Base-by-base conservation (phyloP, 2,329 filamentous ascomycete species). In the Phialophora expanda region DNA sequence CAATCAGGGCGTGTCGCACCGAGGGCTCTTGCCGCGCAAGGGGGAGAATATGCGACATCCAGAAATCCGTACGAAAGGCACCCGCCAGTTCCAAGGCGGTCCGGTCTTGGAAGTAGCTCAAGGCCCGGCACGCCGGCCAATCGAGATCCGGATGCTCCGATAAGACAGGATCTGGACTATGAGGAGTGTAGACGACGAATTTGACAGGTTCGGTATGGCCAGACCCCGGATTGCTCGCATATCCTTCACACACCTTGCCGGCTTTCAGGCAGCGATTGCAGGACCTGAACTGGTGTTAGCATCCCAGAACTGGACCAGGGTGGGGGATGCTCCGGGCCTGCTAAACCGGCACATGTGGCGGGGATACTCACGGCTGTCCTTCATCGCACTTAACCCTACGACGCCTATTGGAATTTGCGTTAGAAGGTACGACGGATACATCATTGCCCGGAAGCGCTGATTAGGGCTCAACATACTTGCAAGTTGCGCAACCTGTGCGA, bases 351-450 rank as follows among this genome's bases (percentile, higher is more conserved):
- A 34, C 32, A 34, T 2, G 11, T 34, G 32, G 32, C 11, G 32
- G 32, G 9, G 32, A 12, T 12, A 34, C 9, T 34, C 32, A 62
- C 12, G 74, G 74, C 2, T 67, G 71, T 8, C 64, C 67, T 61
- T 76, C 74, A 60, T 73, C 74, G 55, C 74, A 76, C 66, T 75
- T 76, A 26, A 76, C 68, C 22, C 63, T 55, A 46, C 69, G 57
- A 3, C 56, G 56, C 51, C 68, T 69, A 20, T 22, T 61, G 34
- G 5, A 20, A 17, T 4, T 20, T 8, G 51, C 38, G 30, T 57
- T 41, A 50, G 30, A 8, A 58, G 22, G 9, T 20, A 24, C 59
- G 54, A 26, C 17, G 14, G 54, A 30, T 20, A 11, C n/a, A 20
- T 4, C 9, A 4, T 12, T 22, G 44, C 1, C 44, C n/a, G 3